Conservation (phyloP, 2,329 filamentous ascomycete species). For the Aurifilum marmelostoma region DNA sequence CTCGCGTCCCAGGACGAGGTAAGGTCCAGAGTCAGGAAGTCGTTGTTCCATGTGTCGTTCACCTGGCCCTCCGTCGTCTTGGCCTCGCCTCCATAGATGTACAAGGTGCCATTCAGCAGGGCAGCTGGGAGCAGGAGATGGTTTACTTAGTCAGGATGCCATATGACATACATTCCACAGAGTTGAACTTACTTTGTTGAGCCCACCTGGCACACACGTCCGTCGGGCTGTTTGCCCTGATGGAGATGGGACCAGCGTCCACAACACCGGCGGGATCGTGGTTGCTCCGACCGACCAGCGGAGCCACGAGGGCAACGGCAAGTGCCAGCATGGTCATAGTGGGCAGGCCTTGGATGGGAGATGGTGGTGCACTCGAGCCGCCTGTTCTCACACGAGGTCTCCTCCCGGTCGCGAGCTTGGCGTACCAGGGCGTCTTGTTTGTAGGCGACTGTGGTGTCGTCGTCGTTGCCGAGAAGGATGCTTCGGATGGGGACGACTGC, state of each 20-base stretch:
- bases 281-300: conserved; percentile 49
- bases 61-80: conserved; percentile 61
- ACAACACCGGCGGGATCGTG: conserved; percentile 47
- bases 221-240: conserved; percentile 52
- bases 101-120: conserved; percentile 74
- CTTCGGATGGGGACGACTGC: conserved; percentile 20
- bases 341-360: conserved; percentile 46
- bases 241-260: conserved; percentile 51
- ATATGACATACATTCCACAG: too few relatives aligned
- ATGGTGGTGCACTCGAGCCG: conserved; percentile 48
- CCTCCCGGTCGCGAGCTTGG: conserved; percentile 44
- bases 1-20: conserved; percentile 72
- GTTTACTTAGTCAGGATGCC: too few relatives aligned
- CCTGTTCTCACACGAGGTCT: conserved; percentile 49
- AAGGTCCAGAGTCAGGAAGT: conserved; percentile 73
- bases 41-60: conserved; percentile 72
- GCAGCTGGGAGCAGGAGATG: conserved; percentile 53
- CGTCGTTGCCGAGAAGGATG: conserved; percentile 18
- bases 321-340: conserved; percentile 52
- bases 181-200: conserved; percentile 56
- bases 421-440: conserved; percentile 45
- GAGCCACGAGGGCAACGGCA: conserved; percentile 55
- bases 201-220: conserved; percentile 68
- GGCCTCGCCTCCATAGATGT: conserved; percentile 74
- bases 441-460: conserved; percentile 26